Evolutionary conservation across 306 rosid species (phyloP).

Genomic region (Prinsepia uniflora): DNA sequence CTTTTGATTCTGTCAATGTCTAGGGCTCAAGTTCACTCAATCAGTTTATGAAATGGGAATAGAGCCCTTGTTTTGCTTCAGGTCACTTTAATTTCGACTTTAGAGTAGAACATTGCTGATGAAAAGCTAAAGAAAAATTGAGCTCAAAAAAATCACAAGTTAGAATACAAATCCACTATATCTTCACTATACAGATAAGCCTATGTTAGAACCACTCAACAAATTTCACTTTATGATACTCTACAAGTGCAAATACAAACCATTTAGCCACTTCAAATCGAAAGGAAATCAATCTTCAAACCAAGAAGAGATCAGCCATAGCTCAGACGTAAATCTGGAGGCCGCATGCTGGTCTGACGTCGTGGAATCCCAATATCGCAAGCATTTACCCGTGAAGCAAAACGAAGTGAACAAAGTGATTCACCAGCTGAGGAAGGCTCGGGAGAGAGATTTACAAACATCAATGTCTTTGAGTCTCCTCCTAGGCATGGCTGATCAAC

Average conservation of each 20-base stretch:
- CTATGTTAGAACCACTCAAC: conserved; percentile 59
- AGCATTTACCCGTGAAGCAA: conserved; percentile 90
- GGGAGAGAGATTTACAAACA: conserved; percentile 91
- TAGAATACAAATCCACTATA: conserved; percentile 27
- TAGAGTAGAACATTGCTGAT: background rate
- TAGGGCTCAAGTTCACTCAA: background rate
- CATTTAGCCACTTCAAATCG: conserved; percentile 26
- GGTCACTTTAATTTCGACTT: background rate
- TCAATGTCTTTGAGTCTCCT: conserved; percentile 89
- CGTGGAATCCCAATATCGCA: conserved; percentile 96
- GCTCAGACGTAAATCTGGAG: conserved; percentile 60
- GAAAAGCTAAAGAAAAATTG: background rate
- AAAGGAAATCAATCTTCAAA: conserved; percentile 19
- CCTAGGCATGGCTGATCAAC: conserved; percentile 89
- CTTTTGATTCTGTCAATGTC: conserved; percentile 7
- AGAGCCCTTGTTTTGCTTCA: background rate
- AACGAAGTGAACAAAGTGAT: conserved; percentile 91
- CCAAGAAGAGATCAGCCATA: conserved; percentile 40
- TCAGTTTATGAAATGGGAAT: background rate
- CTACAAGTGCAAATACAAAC: conserved; percentile 20
- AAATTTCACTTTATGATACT: conserved; percentile 25
- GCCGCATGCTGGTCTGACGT: conserved; percentile 58
- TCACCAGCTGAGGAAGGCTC: conserved; percentile 68
- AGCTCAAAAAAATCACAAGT: conserved; percentile 4
- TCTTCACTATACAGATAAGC: conserved; percentile 59